Evolutionary conservation across 352 stramenopile species (phyloP).

Genomic region (Phytophthora lateralis): DNA sequence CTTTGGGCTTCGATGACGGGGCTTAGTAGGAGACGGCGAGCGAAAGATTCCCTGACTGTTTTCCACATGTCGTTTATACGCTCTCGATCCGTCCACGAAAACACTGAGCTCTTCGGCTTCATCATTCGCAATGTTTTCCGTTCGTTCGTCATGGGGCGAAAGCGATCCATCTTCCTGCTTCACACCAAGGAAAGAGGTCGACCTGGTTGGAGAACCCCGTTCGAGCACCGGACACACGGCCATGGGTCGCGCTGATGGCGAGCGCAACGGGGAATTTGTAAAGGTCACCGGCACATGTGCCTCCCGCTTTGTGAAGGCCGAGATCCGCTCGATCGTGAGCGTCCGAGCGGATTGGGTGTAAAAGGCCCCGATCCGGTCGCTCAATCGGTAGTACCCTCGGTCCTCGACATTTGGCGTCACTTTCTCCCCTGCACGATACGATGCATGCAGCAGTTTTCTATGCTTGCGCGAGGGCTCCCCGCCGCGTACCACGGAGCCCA

Average conservation of each 20-base stretch:
- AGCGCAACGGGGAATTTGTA: conserved; percentile 41
- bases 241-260: conserved; percentile 47
- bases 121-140: conserved; percentile 8
- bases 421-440: conserved; percentile 21
- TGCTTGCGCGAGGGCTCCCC: conserved; percentile 43
- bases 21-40: conserved; percentile 53
- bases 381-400: conserved; percentile 78
- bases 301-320: conserved; percentile 61
- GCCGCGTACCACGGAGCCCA: conserved; percentile 28
- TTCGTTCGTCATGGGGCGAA: conserved; percentile 20
- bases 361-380: conserved; percentile 75
- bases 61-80: conserved; percentile 67
- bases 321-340: conserved; percentile 76
- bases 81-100: conserved; percentile 56
- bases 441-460: conserved; percentile 32
- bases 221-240: conserved; percentile 65
- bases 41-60: conserved; percentile 68
- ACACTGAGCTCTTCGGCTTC: conserved; percentile 46
- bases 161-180: conserved; percentile 10
- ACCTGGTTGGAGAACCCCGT: conserved; percentile 28
- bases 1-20: conserved; percentile 32
- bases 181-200: conserved; percentile 2
- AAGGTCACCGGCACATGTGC: conserved; percentile 51
- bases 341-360: conserved; percentile 74
- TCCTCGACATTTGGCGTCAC: conserved; percentile 50